phyloP scores from a whole-genome alignment of 768 basidiomycete genomes.

The Rhizopogon vinicolor region DNA sequence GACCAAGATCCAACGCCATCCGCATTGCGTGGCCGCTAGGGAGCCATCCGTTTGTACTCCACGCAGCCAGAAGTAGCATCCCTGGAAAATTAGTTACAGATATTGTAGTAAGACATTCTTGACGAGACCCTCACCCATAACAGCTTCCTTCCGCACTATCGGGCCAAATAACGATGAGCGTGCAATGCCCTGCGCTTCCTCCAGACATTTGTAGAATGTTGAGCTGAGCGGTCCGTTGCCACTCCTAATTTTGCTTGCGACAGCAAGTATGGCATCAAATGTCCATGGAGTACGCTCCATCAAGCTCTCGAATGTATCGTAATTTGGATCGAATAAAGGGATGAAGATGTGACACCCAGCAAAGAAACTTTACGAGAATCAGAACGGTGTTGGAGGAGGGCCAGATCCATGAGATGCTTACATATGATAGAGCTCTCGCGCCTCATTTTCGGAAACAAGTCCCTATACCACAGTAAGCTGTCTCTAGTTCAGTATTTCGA shows the following conservation, averaged over 20 bases:
- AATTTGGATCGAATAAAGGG: constrained; percentile 87
- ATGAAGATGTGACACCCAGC: constrained; percentile 96
- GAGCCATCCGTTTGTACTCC: constrained; percentile 94
- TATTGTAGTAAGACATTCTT: neutral
- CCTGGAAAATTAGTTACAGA: constrained; percentile 37
- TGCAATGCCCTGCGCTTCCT: constrained; percentile 95
- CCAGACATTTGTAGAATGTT: constrained; percentile 87
- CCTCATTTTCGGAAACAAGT: constrained; percentile 80
- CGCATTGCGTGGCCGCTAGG: constrained; percentile 95
- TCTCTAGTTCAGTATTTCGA: neutral
- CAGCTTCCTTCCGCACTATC: constrained; percentile 90
- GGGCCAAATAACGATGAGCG: constrained; percentile 92
- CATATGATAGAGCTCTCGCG: constrained; percentile 90
- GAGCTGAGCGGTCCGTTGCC: constrained; percentile 82
- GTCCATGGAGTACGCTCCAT: constrained; percentile 95
- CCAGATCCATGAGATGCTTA: constrained; percentile 31
- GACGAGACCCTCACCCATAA: constrained; percentile 58
- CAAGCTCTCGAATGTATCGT: constrained; percentile 90
- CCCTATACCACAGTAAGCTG: constrained; percentile 42
- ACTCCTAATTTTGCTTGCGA: constrained; percentile 88
- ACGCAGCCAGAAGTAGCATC: constrained; percentile 88
- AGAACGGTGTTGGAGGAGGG: neutral
- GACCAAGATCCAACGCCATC: constrained; percentile 91
- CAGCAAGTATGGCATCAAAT: constrained; percentile 88
- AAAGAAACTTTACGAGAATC: constrained; percentile 66